Base-by-base conservation (phyloP, 2,329 filamentous ascomycete species). In the Fusarium agapanthi region DNA sequence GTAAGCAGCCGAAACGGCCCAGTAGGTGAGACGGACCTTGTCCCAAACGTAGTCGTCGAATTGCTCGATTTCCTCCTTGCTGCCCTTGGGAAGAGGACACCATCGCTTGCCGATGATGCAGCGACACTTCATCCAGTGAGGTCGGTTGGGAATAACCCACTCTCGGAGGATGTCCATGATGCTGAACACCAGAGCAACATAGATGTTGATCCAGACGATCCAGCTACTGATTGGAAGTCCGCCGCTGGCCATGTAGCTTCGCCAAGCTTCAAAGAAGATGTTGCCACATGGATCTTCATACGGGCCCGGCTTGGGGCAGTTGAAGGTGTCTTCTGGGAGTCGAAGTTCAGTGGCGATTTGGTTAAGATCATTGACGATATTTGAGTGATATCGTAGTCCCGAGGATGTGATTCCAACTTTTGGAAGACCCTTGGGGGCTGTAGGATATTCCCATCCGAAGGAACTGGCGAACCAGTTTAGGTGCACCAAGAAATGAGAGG, bases 261-360 rank as follows among this genome's bases (percentile, higher is more conserved):
- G 71, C 76, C 75, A 78, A 11, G 76, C 72, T 61, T 78, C 76
- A 40, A 77, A 78, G 64, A 78, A 78, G 55, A 75, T 64, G 45
- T 77, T 78, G 24, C 67, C 63, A 62, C 76, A 78, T 6, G 67
- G 65, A 24, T 65, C 54, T 44, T 62, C 74, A 38, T 62, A 69
- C 12, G 56, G 51, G 14, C 76, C 76, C 10, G 48, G 62, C 1
- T 60, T 60, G 16, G 75, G 75, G 32, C 76, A 78, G 26, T 72
- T 63, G 41, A 65, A 73, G 22, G 63, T 71, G 24, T 77, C 72
- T 59, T 71, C 57, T 13, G 76, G 76, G 7, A 78, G 61, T 15
- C 67, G 61, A 44, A 77, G 71, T 11, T 69, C 58, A 37, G 56
- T 58, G 44, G 76, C 76, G 43, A 78, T 76, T 16, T 70, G 59